Evolutionary conservation across 805 yeast genomes (phyloP), one percentile per base, ranked within the genome.

Genomic region (Schwanniomyces sp.): DNA sequence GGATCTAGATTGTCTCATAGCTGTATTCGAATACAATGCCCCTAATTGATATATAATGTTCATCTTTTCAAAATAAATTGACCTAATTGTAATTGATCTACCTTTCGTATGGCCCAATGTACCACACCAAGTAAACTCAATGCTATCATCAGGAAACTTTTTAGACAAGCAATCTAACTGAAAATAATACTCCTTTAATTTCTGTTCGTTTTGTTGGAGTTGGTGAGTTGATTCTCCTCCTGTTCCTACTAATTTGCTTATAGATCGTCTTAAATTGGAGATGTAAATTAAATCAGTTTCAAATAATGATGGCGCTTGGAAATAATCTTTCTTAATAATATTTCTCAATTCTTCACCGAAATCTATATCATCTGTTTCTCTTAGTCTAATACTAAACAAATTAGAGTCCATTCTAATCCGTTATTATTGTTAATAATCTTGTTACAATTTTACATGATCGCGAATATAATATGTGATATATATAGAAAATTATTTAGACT

Each of bases 31-130:
- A 59, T 80, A 82, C 6, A 80, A 48, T 0, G 89, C 77, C 0
- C 84, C 96, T 34, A 88, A 62, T 62, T 89, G 91, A 67, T 79
- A 91, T 5, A 84, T 57, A 0, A 88, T 61, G 57, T 87, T 86
- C 38, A 78, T 59, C 52, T 72, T 73, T 61, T 91, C 97, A 56
- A 78, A 82, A 21, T 61, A 52, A 4, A 88, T 60, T 0, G 90
- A 80, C 25, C 66, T 62, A 34, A 70, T 57, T 41, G 65, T 70
- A 14, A 75, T 67, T 1, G 82, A 79, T 0, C 81, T 79, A 7
- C 74, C 64, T 2, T 78, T 72, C 16, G 82, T 69, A 44, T 78
- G 77, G 0, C 88, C 85, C 4, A 88, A 65, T 0, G 89, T 80
- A 18, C 85, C 84, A 58, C 70, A 80, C 98, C 97, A 92, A 0